Conservation (phyloP, 805 yeast species). For the Saccharomycopsis babjevae region DNA sequence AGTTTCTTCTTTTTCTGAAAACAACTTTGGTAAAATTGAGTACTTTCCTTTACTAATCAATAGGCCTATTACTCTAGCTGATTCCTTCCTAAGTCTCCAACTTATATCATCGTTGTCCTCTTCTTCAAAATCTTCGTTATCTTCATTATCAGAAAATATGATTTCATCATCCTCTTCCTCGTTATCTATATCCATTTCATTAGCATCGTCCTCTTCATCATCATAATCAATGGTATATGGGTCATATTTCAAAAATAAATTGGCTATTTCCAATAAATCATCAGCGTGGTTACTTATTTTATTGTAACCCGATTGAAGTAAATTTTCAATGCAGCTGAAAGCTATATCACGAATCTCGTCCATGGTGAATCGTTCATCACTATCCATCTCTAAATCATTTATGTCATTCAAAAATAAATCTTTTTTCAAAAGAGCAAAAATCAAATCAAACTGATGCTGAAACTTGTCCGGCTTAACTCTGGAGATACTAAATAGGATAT, state of each 20-base stretch:
- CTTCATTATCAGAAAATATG: conserved; percentile 10
- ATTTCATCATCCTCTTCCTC: conserved; percentile 10
- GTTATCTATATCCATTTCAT: conserved; percentile 7
- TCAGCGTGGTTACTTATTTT: background rate
- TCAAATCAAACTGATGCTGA: background rate
- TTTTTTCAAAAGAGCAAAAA: conserved; percentile 7
- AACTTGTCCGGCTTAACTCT: conserved; percentile 1
- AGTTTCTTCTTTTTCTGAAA: background rate
- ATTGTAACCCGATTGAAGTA: background rate
- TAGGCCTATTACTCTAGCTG: conserved; percentile 9
- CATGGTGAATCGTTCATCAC: conserved; percentile 9
- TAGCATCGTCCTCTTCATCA: conserved; percentile 6
- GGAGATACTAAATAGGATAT: conserved; percentile 6
- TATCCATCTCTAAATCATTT: background rate
- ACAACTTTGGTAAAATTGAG: background rate
- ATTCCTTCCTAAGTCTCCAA: conserved; percentile 14
- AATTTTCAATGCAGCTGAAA: conserved; percentile 11
- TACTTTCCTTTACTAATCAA: background rate
- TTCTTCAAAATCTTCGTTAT: conserved; percentile 7
- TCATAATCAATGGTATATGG: conserved; percentile 9
- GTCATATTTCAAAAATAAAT: conserved; percentile 12
- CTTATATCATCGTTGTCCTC: conserved; percentile 14
- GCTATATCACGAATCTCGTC: conserved; percentile 15
- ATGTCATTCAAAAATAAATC: conserved; percentile 6
- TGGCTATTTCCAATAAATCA: background rate